A percentile compares a stretch with the other conserved stretches of the same genome.
Conservation (phyloP, 495 filamentous ascomycete genomes). For the Penicillium verhagenii region DNA sequence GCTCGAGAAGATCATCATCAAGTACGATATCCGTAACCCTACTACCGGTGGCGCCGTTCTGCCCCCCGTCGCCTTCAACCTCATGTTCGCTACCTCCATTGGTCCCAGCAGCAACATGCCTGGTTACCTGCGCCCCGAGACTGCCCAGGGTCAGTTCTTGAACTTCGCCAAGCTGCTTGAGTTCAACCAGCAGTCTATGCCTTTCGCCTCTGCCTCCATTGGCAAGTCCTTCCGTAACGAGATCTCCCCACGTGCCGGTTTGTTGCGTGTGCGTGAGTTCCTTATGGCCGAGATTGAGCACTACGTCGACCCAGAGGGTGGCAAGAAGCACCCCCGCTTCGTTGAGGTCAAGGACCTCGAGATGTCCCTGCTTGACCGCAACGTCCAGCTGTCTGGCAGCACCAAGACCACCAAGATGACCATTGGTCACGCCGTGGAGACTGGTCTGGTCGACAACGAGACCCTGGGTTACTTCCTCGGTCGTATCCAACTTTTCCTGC, state of each 20-base stretch:
- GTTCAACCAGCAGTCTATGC: conserved; percentile 69
- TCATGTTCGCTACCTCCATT: conserved; percentile 74
- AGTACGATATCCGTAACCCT: conserved; percentile 66
- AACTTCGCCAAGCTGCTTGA: conserved; percentile 69
- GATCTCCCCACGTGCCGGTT: conserved; percentile 66
- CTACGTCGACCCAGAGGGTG: conserved; percentile 68
- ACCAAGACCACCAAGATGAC: conserved; percentile 59
- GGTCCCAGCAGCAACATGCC: conserved; percentile 64
- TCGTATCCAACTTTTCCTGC: conserved; percentile 71
- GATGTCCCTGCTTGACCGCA: conserved; percentile 65
- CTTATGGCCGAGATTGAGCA: conserved; percentile 76
- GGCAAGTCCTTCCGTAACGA: conserved; percentile 77
- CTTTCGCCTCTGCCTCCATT: conserved; percentile 72
- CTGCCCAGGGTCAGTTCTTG: conserved; percentile 67
- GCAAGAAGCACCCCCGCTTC: conserved; percentile 69
- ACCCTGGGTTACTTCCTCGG: conserved; percentile 86
- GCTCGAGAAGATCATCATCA: conserved; percentile 60
- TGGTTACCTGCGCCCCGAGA: conserved; percentile 65
- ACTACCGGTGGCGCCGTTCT: conserved; percentile 56
- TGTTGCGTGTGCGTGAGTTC: conserved; percentile 69
- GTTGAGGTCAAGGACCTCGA: conserved; percentile 60
- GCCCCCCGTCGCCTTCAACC: conserved; percentile 68
- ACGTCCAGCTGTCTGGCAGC: conserved; percentile 68
- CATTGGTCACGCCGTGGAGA: conserved; percentile 70
- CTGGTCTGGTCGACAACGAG: conserved; percentile 74